Percentiles rank a stretch among this genome's conserved stretches.
Evolutionary conservation across 1,284 basidiomycete genomes (phyloP).

Genomic region (Ustilago sp.): DNA sequence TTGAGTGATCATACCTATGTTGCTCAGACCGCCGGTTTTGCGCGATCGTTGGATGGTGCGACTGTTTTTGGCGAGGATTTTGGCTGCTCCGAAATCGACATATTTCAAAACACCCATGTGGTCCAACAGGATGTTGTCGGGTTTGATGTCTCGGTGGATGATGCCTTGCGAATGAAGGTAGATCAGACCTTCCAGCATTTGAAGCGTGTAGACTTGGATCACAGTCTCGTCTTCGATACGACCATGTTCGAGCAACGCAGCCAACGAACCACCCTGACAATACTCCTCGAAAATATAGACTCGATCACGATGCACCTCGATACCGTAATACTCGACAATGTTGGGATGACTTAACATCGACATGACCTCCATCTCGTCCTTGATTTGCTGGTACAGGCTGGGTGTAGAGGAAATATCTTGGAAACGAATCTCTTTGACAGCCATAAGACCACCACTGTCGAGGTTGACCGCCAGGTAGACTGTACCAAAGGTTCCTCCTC

Average conservation of each 20-base stretch:
- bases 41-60: slow-evolving; percentile 72
- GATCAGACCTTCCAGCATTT: slow-evolving; percentile 92
- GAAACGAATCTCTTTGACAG: slow-evolving; percentile 98
- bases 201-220: slow-evolving; percentile 94
- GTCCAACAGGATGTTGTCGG: slow-evolving; percentile 96
- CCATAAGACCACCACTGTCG: slow-evolving; percentile 96
- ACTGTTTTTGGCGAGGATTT: slow-evolving; percentile 93
- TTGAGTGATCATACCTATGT: slow-evolving; percentile 40
- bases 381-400: slow-evolving; percentile 82
- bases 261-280: slow-evolving; percentile 94
- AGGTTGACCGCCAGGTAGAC: slow-evolving; percentile 99
- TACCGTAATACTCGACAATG: slow-evolving; percentile 98
- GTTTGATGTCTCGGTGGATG: slow-evolving; percentile 97
- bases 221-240: slow-evolving; percentile 97
- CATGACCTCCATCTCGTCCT: slow-evolving; percentile 98
- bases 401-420: slow-evolving; percentile 83
- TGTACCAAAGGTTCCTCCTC: slow-evolving; percentile 85
- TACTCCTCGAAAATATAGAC: slow-evolving; percentile 99
- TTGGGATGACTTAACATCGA: slow-evolving; percentile 98
- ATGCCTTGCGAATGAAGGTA: slow-evolving; percentile 94
- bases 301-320: slow-evolving; percentile 98
- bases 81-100: slow-evolving; percentile 98
- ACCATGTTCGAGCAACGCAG: slow-evolving; percentile 89
- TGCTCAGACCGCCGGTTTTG: slow-evolving; percentile 45
- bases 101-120: slow-evolving; percentile 95